A percentile compares a stretch with the other conserved stretches of the same genome.
phyloP scores from a whole-genome alignment of 83 land plant species.

The Picea mariana region DNA sequence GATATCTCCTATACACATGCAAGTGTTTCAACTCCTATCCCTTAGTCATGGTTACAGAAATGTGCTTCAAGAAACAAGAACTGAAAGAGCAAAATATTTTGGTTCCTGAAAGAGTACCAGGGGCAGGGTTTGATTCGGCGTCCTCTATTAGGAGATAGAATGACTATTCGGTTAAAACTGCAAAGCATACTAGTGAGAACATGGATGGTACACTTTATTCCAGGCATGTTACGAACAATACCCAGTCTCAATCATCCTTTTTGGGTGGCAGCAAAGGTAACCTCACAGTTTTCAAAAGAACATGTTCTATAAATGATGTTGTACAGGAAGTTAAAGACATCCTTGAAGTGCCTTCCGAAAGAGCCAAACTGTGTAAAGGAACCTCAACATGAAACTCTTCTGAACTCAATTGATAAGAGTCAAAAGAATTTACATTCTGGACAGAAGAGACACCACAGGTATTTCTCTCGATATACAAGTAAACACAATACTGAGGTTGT shows the following conservation, averaged over 20 bases:
- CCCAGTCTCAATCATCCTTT: conserved; percentile 20
- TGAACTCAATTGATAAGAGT: conserved; percentile 15
- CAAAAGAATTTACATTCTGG: conserved; percentile 19
- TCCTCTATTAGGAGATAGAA: neutral
- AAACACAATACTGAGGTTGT: conserved; percentile 12
- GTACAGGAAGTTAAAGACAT: conserved; percentile 52
- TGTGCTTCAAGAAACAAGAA: conserved; percentile 29
- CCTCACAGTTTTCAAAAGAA: conserved; percentile 31
- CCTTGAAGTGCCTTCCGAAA: conserved; percentile 26
- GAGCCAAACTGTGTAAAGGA: neutral
- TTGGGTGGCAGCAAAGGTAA: conserved; percentile 14
- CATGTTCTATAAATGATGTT: conserved; percentile 25
- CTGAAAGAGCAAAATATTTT: neutral
- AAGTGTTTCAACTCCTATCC: conserved; percentile 29
- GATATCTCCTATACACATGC: conserved; percentile 9
- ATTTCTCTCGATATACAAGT: neutral
- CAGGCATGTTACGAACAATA: neutral
- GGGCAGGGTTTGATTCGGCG: neutral
- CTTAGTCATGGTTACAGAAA: conserved; percentile 63
- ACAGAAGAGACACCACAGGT: conserved; percentile 19
- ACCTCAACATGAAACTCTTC: conserved; percentile 7
- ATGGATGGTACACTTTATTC: neutral
- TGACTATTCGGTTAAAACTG: neutral
- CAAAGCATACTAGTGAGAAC: neutral
- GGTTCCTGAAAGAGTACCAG: neutral